These are phyloP conservation scores for Dryas integrifolia DNA, from an alignment of 331 rosid species.

Conservation along the genomic window DNA sequence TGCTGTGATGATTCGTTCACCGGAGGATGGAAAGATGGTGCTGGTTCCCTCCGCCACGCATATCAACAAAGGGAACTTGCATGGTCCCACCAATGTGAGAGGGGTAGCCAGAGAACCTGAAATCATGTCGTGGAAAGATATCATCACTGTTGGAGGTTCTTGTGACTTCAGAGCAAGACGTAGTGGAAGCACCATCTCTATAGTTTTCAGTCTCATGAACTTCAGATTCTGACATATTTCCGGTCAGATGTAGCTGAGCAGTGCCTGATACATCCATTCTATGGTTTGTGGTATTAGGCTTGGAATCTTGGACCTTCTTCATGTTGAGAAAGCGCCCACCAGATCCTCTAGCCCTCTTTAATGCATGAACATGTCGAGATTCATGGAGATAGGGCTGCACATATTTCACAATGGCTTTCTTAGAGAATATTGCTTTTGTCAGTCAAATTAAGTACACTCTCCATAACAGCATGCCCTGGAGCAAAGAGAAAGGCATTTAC, in stretches of 20 bases:
- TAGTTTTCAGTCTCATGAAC: slow-evolving; percentile 34
- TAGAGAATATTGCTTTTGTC: neutral
- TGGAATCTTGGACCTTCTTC: slow-evolving; percentile 46
- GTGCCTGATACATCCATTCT: slow-evolving; percentile 26
- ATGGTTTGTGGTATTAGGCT: slow-evolving; percentile 11
- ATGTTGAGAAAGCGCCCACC: slow-evolving; percentile 85
- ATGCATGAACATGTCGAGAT: slow-evolving; percentile 84
- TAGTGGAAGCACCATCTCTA: slow-evolving; percentile 42
- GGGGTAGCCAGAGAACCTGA: slow-evolving; percentile 54
- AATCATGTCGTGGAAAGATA: slow-evolving; percentile 38
- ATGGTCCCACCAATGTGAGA: slow-evolving; percentile 38
- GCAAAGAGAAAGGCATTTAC: neutral
- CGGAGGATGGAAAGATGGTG: slow-evolving; percentile 35
- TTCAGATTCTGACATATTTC: slow-evolving; percentile 34
- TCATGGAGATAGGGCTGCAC: slow-evolving; percentile 94
- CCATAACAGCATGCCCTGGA: neutral
- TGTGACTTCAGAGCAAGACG: slow-evolving; percentile 51
- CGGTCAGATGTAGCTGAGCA: slow-evolving; percentile 26
- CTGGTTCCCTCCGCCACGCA: slow-evolving; percentile 33
- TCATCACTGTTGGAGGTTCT: slow-evolving; percentile 42
- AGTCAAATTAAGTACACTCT: neutral
- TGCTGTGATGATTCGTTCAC: slow-evolving; percentile 29
- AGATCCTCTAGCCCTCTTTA: slow-evolving; percentile 77
- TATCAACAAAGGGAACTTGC: slow-evolving; percentile 25
- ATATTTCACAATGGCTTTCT: slow-evolving; percentile 15